These are phyloP conservation scores for Cucumis variabilis DNA, from an alignment of 331 rosid genomes.

Conservation along the genomic window DNA sequence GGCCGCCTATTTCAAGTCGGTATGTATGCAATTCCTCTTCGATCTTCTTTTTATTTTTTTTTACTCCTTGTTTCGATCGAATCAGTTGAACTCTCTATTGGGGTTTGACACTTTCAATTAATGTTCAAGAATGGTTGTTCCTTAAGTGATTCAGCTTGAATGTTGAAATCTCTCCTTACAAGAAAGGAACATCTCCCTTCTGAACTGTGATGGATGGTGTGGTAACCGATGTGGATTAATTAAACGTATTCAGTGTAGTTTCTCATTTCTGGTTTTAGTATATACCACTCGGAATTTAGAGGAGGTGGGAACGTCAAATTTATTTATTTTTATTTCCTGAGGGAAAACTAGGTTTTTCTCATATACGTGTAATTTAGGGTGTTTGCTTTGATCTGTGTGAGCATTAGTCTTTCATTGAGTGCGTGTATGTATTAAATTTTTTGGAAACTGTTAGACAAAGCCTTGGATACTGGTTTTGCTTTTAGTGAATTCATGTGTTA, in stretches of 20 bases:
- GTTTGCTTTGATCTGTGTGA: constrained; percentile 8
- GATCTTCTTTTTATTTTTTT: background rate
- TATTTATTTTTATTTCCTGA: background rate
- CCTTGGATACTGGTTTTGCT: background rate
- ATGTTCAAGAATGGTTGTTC: background rate
- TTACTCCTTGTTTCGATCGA: constrained; percentile 8
- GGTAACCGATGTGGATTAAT: background rate
- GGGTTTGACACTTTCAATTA: background rate
- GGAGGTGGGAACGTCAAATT: background rate
- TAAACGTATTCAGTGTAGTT: background rate
- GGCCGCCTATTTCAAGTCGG: constrained; percentile 99
- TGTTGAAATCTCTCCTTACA: background rate
- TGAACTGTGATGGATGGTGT: background rate
- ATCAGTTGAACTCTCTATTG: background rate
- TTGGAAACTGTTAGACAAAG: background rate
- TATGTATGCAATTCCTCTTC: constrained; percentile 40
- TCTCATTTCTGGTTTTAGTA: background rate
- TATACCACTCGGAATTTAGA: background rate
- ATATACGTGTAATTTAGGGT: background rate
- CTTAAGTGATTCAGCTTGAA: background rate
- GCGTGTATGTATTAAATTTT: background rate
- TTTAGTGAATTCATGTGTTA: background rate
- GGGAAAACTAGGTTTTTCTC: background rate
- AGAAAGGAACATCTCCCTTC: background rate
- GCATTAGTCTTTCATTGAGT: background rate